Conservation (phyloP, 2,329 filamentous ascomycete species). For the Sordariomycetes sp. region DNA sequence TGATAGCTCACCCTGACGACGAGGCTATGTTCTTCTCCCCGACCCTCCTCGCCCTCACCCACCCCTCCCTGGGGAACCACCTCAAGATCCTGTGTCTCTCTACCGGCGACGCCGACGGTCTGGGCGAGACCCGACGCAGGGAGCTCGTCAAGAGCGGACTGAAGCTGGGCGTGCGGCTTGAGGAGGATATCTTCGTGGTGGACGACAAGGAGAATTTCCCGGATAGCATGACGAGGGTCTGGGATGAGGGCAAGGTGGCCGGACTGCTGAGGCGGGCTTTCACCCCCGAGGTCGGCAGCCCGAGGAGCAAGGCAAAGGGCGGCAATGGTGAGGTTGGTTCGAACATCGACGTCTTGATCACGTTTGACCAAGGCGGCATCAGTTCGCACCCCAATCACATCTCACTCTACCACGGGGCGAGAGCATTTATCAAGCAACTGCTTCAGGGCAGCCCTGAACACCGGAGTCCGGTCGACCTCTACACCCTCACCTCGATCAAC, state of each 20-base stretch:
- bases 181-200: slow-evolving; percentile 78
- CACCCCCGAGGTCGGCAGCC: slow-evolving; percentile 49
- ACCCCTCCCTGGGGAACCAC: slow-evolving; percentile 74
- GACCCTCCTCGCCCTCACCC: slow-evolving; percentile 73
- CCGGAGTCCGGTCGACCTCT: slow-evolving; percentile 70
- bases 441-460: slow-evolving; percentile 55
- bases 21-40: slow-evolving; percentile 99
- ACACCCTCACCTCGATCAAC: slow-evolving; percentile 68
- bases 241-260: slow-evolving; percentile 64
- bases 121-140: slow-evolving; percentile 72
- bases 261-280: slow-evolving; percentile 65
- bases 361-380: slow-evolving; percentile 77
- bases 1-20: slow-evolving; percentile 96
- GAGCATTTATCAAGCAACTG: slow-evolving; percentile 59
- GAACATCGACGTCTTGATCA: slow-evolving; percentile 74
- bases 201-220: slow-evolving; percentile 76
- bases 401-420: slow-evolving; percentile 75
- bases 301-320: slow-evolving; percentile 15
- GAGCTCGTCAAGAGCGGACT: slow-evolving; percentile 78
- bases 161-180: slow-evolving; percentile 61
- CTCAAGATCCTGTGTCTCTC: slow-evolving; percentile 91
- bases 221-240: slow-evolving; percentile 77
- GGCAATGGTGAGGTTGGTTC: too few species aligned
- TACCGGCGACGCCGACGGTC: slow-evolving; percentile 80
- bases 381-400: slow-evolving; percentile 91